These are phyloP conservation scores for Talaromyces sp. DNA, from an alignment of 2,329 filamentous ascomycete species.

Conservation along the genomic window DNA sequence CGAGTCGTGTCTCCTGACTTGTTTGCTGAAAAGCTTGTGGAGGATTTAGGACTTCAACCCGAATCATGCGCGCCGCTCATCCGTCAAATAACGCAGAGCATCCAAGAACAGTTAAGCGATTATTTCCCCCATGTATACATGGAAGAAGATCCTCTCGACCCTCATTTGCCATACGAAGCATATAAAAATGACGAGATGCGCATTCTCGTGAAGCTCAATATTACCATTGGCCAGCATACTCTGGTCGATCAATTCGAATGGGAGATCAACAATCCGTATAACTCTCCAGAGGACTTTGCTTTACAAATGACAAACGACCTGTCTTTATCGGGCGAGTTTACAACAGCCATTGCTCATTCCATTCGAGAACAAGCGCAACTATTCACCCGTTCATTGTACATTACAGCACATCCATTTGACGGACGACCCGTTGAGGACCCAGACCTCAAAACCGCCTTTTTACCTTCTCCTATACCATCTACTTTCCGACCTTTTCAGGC, in stretches of 20 bases:
- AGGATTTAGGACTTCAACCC: conserved; percentile 76
- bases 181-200: conserved; percentile 99
- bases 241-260: conserved; percentile 97
- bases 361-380: conserved; percentile 95
- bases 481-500: conserved; percentile 89
- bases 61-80: conserved; percentile 58
- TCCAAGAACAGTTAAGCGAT: conserved; percentile 86
- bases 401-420: conserved; percentile 91
- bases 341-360: conserved; percentile 94
- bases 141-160: conserved; percentile 85
- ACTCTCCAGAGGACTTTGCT: conserved; percentile 94
- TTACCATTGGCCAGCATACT: conserved; percentile 92
- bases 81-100: conserved; percentile 65
- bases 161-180: conserved; percentile 82
- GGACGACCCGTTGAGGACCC: conserved; percentile 89
- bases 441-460: conserved; percentile 79
- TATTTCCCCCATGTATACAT: conserved; percentile 90
- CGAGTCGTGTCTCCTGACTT: conserved; percentile 74
- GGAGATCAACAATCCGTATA: conserved; percentile 94
- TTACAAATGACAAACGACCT: conserved; percentile 84
- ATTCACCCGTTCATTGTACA: conserved; percentile 90
- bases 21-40: conserved; percentile 85
- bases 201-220: conserved; percentile 91
- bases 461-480: conserved; percentile 76
- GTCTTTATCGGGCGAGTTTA: conserved; percentile 90